Evolutionary conservation across 2,329 filamentous ascomycete genomes (phyloP).

Genomic region (Sarocladiaceae sp.): DNA sequence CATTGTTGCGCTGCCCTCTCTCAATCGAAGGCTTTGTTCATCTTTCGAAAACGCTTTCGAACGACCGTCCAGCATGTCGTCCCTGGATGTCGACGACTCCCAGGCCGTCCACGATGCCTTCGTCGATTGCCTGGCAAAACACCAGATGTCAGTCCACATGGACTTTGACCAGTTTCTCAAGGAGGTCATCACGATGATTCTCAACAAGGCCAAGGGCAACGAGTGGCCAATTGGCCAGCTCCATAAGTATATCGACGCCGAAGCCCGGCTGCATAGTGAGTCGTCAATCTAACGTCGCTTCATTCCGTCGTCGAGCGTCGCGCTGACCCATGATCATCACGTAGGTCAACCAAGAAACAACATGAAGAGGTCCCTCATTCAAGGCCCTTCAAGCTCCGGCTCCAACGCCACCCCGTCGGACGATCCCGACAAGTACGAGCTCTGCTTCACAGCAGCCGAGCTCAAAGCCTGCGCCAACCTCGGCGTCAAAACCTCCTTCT

Average conservation of each 20-base stretch:
- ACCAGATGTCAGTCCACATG: not conserved
- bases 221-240: slow-evolving; percentile 1
- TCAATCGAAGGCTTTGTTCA: too few relatives aligned
- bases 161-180: not conserved
- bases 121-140: not conserved
- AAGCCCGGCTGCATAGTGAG: slow-evolving; percentile 1
- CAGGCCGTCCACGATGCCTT: not conserved
- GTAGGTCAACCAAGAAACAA: too few relatives aligned
- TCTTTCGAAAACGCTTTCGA: too few relatives aligned
- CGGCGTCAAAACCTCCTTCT: not conserved
- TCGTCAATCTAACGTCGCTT: not conserved
- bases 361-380: too few relatives aligned
- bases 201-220: not conserved
- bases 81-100: not conserved
- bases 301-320: not conserved
- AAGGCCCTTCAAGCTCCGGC: too few relatives aligned
- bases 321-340: too few relatives aligned
- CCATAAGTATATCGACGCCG: not conserved
- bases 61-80: too few relatives aligned
- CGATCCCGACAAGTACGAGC: not conserved
- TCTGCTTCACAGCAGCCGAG: not conserved
- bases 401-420: not conserved
- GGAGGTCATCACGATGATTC: not conserved
- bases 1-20: too few relatives aligned
- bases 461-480: not conserved